Conservation (phyloP, 2,329 filamentous ascomycete species). For the Penicillium sp. region DNA sequence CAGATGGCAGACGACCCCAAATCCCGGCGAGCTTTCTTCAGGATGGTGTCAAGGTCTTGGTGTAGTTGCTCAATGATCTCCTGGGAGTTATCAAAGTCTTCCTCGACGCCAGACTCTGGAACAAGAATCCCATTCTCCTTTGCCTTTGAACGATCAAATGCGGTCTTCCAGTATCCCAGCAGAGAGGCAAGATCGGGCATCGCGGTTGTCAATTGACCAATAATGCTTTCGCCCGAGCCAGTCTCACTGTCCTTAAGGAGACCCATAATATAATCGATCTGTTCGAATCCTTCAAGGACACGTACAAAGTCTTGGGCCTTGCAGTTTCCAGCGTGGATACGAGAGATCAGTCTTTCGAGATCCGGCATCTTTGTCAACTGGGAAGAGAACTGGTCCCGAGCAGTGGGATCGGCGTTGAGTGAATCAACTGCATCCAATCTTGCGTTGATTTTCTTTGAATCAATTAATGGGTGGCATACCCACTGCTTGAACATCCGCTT, state of each 20-base stretch:
- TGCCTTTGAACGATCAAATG: slow-evolving; percentile 80
- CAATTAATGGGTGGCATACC: slow-evolving; percentile 92
- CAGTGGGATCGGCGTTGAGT: slow-evolving; percentile 74
- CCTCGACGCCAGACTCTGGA: slow-evolving; percentile 81
- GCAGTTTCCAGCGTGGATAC: slow-evolving; percentile 89
- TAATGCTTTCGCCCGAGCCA: slow-evolving; percentile 62
- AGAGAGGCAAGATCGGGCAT: slow-evolving; percentile 81
- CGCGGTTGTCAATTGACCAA: slow-evolving; percentile 74
- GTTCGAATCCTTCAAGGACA: slow-evolving; percentile 93
- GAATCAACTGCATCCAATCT: slow-evolving; percentile 91
- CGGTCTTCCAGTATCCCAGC: slow-evolving; percentile 82
- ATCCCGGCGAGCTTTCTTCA: slow-evolving; percentile 69
- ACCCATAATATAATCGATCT: slow-evolving; percentile 91
- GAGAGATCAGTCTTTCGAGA: slow-evolving; percentile 87
- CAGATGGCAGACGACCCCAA: slow-evolving; percentile 71
- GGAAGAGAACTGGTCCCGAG: slow-evolving; percentile 83
- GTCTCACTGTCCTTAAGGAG: slow-evolving; percentile 70
- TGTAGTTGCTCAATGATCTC: slow-evolving; percentile 74
- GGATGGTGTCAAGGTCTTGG: slow-evolving; percentile 65
- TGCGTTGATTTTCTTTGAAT: slow-evolving; percentile 85
- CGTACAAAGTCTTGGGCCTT: slow-evolving; percentile 88
- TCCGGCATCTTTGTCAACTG: slow-evolving; percentile 91
- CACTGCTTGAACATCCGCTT: slow-evolving; percentile 95
- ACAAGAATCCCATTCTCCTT: slow-evolving; percentile 78
- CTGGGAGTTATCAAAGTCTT: slow-evolving; percentile 85